Percentiles rank a stretch among this genome's conserved stretches.
These are phyloP conservation scores for Penicillium lividum DNA, from an alignment of 495 filamentous ascomycete species.

Conservation along the genomic window DNA sequence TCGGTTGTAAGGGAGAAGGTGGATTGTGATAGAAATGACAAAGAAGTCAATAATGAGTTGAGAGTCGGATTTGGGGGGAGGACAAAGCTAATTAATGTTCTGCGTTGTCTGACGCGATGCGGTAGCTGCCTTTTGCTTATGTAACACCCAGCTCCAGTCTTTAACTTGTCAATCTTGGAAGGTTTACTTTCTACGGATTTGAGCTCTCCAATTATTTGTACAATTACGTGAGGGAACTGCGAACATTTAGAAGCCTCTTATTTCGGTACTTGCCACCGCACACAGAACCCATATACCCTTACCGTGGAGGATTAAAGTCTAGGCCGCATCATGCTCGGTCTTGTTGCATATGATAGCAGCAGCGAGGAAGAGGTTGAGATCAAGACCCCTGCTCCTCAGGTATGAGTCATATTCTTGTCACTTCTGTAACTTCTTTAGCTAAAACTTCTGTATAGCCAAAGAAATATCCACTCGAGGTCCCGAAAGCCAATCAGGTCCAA, in stretches of 20 bases:
- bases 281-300: background rate
- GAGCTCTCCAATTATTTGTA: background rate
- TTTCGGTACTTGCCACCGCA: background rate
- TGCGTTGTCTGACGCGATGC: constrained; percentile 41
- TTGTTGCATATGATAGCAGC: constrained; percentile 75
- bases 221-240: background rate
- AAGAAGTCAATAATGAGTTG: constrained; percentile 10
- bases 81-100: constrained; percentile 16
- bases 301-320: background rate
- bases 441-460: background rate
- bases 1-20: constrained; percentile 3
- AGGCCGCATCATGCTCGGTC: constrained; percentile 50
- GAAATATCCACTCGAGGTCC: background rate
- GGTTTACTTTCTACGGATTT: background rate
- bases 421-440: background rate
- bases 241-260: background rate
- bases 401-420: constrained; percentile 5
- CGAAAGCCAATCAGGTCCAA: constrained; percentile 12
- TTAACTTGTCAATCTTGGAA: background rate
- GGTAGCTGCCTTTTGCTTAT: constrained; percentile 47
- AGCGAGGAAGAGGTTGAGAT: constrained; percentile 65
- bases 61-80: constrained; percentile 8
- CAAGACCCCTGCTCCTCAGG: constrained; percentile 21
- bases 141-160: constrained; percentile 24
- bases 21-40: background rate